Base-by-base conservation (phyloP, 2,329 filamentous ascomycete genomes). In the Didymella pinodella region DNA sequence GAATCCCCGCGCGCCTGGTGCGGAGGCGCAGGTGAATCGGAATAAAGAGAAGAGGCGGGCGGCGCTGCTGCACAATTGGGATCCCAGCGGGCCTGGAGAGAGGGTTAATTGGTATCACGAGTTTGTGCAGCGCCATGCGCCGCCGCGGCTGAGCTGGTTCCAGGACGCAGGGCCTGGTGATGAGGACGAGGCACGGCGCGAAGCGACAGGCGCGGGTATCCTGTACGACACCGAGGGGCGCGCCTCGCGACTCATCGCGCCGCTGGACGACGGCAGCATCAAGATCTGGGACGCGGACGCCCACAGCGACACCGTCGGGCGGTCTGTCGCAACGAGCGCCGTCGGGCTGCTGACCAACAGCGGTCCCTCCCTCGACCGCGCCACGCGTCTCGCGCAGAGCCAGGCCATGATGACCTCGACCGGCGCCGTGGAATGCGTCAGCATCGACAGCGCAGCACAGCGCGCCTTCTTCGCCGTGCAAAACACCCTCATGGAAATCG, bases 191-290 rank as follows among this genome's bases (percentile, higher is more conserved):
- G 68, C 75, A 10, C 74, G 81, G 28, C 78, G 86, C 34, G 92
- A 96, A 69, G 87, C 88, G 7, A 88, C 90, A 36, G 93, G 93
- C 0, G 81, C 93, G 66, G 91, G 89, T 0, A 69, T 81, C 0
- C 72, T 95, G 8, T 88, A 89, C 54, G 82, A 84, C 66, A 80
- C 78, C 22, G 81, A 82, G 1, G 82, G 81, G 32, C 78, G 84
- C 18, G 81, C 85, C 25, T 81, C 84, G 62, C 81, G 88, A 53
- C 87, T 91, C 0, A 84, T 96, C 16, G 89, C 90, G 0, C 92
- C 93, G 2, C 80, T 97, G 7, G 92, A 96, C 57, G 91, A 97
- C 72, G 93, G 93, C 0, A 92, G 91, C 50, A 84, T 97, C n/a
- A 91, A 89, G 66, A 78, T 97, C 7, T 97, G 93, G 93, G 90